Evolutionary conservation across 352 stramenopile genomes (phyloP), one percentile per base, ranked within the genome.

Genomic region (Globisporangium camurandrum): DNA sequence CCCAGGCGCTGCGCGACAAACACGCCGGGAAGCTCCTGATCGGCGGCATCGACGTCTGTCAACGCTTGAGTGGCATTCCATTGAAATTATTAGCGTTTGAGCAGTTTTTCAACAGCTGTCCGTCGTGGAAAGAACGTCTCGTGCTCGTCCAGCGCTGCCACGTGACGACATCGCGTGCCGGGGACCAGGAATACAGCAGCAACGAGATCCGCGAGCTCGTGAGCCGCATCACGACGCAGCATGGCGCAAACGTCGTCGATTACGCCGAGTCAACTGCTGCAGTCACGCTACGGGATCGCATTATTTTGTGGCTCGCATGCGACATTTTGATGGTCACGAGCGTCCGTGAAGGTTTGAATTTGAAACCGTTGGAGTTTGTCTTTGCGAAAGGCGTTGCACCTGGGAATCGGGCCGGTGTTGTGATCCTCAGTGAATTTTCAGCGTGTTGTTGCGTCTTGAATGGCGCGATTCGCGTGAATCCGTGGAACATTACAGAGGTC

Each of bases 331-430:
- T 99, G 69, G 76, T 95, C 27, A 98, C 93, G 14, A 93, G 93
- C 0, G 93, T 99, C 41, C 86, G 96, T 19, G 96, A 99, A 70
- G 97, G 96, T n/a, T 65, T 99, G 17, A 99, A 99, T 71, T 70
- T 98, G 31, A 91, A 95, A 57, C 96, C 96, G 3, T 72, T 99
- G 38, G 96, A 99, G 69, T 97, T 93, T 60, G 89, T 97, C 33
- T 97, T 88, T 63, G 71, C 81, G 19, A 90, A 94, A 51, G 69
- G 72, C 49, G 63, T 77, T 38, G 61, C 46, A 19, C 53, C 80
- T 57, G 67, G 71, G 46, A 66, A 65, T 58, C 66, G 67, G 7
- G 81, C 95, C 8, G 96, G 96, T 22, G 95, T 99, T 9, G 93
- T 98, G 0, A 95, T 99, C 43, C 51, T 97, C 24, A 98, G 89